Evolutionary conservation across 768 basidiomycete species (phyloP), one percentile per base, ranked within the genome.

Genomic region (Agrocybe pediades): DNA sequence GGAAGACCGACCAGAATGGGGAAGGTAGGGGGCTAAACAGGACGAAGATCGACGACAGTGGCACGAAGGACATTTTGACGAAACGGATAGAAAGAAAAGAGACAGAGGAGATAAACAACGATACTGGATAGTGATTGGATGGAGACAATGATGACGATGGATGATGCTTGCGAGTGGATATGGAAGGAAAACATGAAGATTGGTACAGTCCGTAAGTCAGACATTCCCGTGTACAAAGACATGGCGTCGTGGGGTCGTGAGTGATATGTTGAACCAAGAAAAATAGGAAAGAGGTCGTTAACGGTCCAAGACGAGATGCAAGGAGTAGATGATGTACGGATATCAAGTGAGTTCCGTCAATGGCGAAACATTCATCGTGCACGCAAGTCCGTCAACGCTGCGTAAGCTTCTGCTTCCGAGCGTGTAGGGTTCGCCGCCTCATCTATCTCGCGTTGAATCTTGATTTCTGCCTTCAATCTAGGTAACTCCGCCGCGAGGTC

Each of bases 401-500:
- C 48, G 21, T 55, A 51, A 21, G 56, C 61, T n/a, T 56, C 60
- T 1, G 48, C 59, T 6, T 53, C 56, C 20, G 64, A 55, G 21
- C 44, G 49, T 9, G 42, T 58, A 16, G 49, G 46, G 5, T 57
- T 53, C 1, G 53, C 61, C 9, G 58, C 64, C 49, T 72, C 74
- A 43, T 70, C 71, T 20, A 60, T 62, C 54, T 74, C 68, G 39
- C 74, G 66, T 53, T 69, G 64, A 24, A 74, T 55, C 47, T 78
- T 78, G 59, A 84, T 82, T 51, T 81, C 74, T 7, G 75, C 81
- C 68, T 86, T 88, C 29, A 90, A 63, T 26, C 70, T 71, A 2
- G 80, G 77, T 8, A 92, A 75, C 60, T 90, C 87, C 1, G 75
- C 75, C 11, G 68, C 62, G 41, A 93, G 72, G 26, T 83, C 75